Conservation (phyloP, 2,329 filamentous ascomycete genomes). For the Stromatinia cepivora region DNA sequence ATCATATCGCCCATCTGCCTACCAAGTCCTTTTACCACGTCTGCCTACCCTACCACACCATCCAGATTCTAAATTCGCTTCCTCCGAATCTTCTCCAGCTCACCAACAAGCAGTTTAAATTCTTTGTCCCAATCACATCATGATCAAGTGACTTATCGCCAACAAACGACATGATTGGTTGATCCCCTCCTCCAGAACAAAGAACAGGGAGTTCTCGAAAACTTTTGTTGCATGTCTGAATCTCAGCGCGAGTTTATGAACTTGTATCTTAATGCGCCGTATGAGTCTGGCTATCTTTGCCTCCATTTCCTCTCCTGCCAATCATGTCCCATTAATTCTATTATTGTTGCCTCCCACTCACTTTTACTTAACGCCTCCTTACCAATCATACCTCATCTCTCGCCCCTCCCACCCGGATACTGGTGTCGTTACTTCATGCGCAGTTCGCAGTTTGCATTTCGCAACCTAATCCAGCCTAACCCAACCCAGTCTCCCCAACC, state of each 20-base stretch:
- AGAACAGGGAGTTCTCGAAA: background rate
- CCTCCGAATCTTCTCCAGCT: too few relatives aligned
- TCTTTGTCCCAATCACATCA: background rate
- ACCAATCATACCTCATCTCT: too few relatives aligned
- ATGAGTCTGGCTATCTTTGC: too few relatives aligned
- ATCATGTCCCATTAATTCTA: too few relatives aligned
- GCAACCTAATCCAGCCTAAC: too few relatives aligned
- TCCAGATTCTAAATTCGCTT: background rate
- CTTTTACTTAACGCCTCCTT: too few relatives aligned
- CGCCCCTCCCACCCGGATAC: too few relatives aligned
- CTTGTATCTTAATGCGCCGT: background rate
- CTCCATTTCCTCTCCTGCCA: too few relatives aligned
- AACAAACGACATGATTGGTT: background rate
- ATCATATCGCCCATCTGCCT: background rate
- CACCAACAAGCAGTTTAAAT: too few relatives aligned
- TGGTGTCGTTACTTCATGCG: background rate
- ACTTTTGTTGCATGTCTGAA: slow-evolving; percentile 11
- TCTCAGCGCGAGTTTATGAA: background rate
- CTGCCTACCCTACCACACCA: background rate
- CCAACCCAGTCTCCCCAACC: too few relatives aligned
- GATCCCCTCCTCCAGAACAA: background rate
- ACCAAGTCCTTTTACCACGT: too few relatives aligned
- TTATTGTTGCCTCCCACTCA: too few relatives aligned
- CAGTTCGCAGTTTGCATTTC: background rate
- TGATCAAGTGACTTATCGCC: background rate